phyloP scores from a whole-genome alignment of 2,329 filamentous ascomycete genomes.

The Calonectria pseudoturangicola region DNA sequence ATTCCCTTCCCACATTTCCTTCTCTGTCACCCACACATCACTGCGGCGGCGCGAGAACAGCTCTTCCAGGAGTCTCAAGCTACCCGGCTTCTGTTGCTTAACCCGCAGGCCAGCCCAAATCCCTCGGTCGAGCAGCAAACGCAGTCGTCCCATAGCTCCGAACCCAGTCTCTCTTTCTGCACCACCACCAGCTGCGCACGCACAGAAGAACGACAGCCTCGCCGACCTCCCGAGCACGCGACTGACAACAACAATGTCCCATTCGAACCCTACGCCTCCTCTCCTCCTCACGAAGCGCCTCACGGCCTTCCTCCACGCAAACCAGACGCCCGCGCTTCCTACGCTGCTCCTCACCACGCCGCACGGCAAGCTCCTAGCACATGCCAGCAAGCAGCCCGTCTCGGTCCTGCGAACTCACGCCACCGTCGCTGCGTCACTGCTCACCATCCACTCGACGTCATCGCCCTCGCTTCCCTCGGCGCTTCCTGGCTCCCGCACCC shows the following conservation, averaged over 20 bases:
- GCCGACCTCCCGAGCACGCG: constrained; percentile 11
- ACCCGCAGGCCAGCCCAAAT: constrained; percentile 1
- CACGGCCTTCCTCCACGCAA: constrained; percentile 75
- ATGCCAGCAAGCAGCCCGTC: constrained; percentile 74
- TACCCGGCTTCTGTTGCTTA: background rate
- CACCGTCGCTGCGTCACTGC: constrained; percentile 78
- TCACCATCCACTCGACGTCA: constrained; percentile 73
- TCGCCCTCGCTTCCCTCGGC: constrained; percentile 65
- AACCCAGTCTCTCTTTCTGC: background rate
- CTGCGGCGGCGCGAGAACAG: background rate
- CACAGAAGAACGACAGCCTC: constrained; percentile 11
- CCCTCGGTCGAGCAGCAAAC: constrained; percentile 3
- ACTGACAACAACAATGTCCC: constrained; percentile 57
- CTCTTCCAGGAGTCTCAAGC: background rate
- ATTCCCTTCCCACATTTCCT: constrained; percentile 29
- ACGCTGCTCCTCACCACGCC: constrained; percentile 76
- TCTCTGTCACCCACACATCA: background rate
- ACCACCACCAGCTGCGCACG: constrained; percentile 9
- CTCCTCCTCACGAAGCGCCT: constrained; percentile 80
- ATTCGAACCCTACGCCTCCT: constrained; percentile 68
- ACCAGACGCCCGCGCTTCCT: constrained; percentile 74
- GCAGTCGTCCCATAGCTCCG: background rate
- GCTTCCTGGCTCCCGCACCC: constrained; percentile 61
- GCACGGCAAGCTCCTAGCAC: constrained; percentile 78
- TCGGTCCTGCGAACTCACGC: constrained; percentile 76